Base-by-base conservation (phyloP, 2,329 filamentous ascomycete species). In the Aspergillus sp. region DNA sequence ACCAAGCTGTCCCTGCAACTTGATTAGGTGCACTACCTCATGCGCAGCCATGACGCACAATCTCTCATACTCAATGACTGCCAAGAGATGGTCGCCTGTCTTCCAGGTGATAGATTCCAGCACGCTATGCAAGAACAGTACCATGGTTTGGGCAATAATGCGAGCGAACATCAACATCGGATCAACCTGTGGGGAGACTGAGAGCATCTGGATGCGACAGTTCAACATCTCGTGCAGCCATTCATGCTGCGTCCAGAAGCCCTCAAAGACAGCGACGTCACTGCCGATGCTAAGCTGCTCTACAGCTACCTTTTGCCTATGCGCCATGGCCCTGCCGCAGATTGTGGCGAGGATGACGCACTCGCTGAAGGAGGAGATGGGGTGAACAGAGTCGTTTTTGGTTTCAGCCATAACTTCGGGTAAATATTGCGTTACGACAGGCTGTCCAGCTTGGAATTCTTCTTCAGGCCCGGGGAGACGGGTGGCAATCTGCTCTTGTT, bases 391-490 rank as follows among this genome's bases (percentile, higher is more conserved):
- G 12, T 51, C 49, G 5, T 4, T 24, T 32, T 15, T 48, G 26
- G 18, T n/a, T 12, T 49, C 34, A n/a, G 60, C 60, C 24, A 74
- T 65, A 2, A 63, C 67, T 34, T 75, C 72, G 2, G 67, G 59
- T 5, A 76, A 62, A 44, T 72, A 75, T 8, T 56, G 62, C 18
- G 63, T 68, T 3, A 55, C 30, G 3, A 67, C 55, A 4, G 66
- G 68, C 18, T 69, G 63, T 2, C 66, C 69, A n/a, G 66, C 70
- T 55, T 75, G 71, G 45, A 76, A 77, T 9, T 71, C 68, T 5
- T 63, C 55, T 34, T 77, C 74, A 1, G 72, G 69, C 8, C 65
- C 64, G 1, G 74, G 74, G 3, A 76, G 67, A 6, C 73, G 68
- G 11, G 72, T 75, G 17, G 55, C 57, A 26, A 74, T 74, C 71